Evolutionary conservation across 2,329 filamentous ascomycete genomes (phyloP).

Genomic region (Cladosporium sp.): DNA sequence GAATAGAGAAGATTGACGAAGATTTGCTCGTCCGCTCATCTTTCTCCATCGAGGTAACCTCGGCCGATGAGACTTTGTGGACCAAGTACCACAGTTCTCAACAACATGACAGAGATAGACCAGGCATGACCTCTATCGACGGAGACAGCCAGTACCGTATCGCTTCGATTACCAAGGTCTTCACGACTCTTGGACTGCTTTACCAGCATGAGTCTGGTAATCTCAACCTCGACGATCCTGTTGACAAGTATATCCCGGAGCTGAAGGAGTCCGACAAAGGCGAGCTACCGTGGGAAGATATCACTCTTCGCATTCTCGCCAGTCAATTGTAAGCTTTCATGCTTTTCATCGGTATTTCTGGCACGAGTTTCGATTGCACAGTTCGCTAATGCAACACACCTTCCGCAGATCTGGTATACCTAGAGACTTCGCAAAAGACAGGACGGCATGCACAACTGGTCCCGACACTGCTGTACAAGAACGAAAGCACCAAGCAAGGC

Average conservation of each 20-base stretch:
- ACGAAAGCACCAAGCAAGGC: slow-evolving; percentile 27
- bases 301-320: slow-evolving; percentile 44
- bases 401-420: slow-evolving; percentile 38
- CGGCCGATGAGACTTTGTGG: slow-evolving; percentile 41
- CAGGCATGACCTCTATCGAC: slow-evolving; percentile 39
- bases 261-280: slow-evolving; percentile 44
- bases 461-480: slow-evolving; percentile 32
- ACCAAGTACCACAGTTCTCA: slow-evolving; percentile 41
- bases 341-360: not conserved
- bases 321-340: slow-evolving; percentile 39
- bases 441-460: slow-evolving; percentile 29
- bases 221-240: slow-evolving; percentile 48
- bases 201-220: slow-evolving; percentile 56
- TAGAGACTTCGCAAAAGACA: slow-evolving; percentile 37
- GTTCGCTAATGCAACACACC: not conserved
- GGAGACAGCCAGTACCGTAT: slow-evolving; percentile 44
- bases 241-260: slow-evolving; percentile 49
- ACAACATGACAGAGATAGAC: slow-evolving; percentile 38
- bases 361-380: not conserved
- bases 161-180: slow-evolving; percentile 44
- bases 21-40: slow-evolving; percentile 38
- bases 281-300: slow-evolving; percentile 44
- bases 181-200: slow-evolving; percentile 54
- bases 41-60: slow-evolving; percentile 45
- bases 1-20: slow-evolving; percentile 32